Base-by-base conservation (phyloP, 208 protist genomes). In the Angomonas deanei region DNA sequence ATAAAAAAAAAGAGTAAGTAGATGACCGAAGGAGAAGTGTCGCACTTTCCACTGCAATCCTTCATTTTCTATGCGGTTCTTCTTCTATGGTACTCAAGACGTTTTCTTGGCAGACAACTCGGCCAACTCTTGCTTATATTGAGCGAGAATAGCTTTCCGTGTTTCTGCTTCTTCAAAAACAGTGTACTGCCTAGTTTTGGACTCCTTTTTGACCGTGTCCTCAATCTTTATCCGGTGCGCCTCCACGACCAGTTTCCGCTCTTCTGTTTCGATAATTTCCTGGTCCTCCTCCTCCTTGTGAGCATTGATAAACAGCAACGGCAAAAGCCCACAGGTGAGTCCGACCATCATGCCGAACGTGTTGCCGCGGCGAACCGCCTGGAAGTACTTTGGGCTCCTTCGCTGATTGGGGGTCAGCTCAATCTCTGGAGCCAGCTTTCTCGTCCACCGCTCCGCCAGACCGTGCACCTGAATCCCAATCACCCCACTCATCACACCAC, bases 401-500 rank as follows among this genome's bases (percentile, higher is more conserved):
- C 70, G 53, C 66, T 96, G 88, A 47, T 75, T 68, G 0, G 80
- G 17, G 8, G 78, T 84, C 15, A 96, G 80, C n/a, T 6, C 23
- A 6, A 56, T 33, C 28, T 36, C 30, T n/a, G 87, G 84, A 10
- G 82, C 68, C 36, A 68, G 61, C 10, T 66, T 66, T 26, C 83
- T 81, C 31, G 77, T 82, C 55, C 77, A 70, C 47, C 86, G 86
- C 72, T 92, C 88, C 1, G 86, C 86, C 3, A 96, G 59, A 3
- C 91, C 84, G 68, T 96, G 88, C 36, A 96, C 76, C 59, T 92
- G 86, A 60, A 96, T 94, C 2, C 91, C 91, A 3, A 82, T 79
- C 0, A 89, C 80, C 17, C 86, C 91, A 64, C 82, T 91, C 39
- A 91, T 76, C 19, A 92, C 85, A 4, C 86, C 85, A 32, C 88